Evolutionary conservation across 257 asterid species (phyloP), one percentile per base, ranked within the genome.

Genomic region (Petunia axillaris): DNA sequence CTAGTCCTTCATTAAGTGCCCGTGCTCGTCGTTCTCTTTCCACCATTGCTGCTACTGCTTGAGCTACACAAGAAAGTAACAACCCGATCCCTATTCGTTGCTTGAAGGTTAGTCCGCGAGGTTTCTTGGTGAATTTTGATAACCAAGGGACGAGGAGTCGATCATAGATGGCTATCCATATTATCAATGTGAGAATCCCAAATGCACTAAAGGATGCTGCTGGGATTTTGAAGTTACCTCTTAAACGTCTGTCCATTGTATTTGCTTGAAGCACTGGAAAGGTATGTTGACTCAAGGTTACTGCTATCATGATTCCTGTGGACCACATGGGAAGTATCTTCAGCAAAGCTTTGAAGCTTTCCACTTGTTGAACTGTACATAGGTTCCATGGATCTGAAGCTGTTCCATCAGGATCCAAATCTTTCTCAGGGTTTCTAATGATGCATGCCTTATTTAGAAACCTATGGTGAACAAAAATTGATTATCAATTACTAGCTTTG

Each of bases 291-390:
- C 86, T 91, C 8, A 90, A 82, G 63, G 87, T 87, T 1, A 90
- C 87, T 13, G 86, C 87, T 39, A 90, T 89, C 73, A 89, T 85
- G 76, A 93, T 88, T 71, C 94, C 82, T 35, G 96, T 84, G 13
- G 98, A 91, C 98, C 98, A 93, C 2, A 90, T 86, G 13, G 98
- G 98, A 2, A 93, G 76, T 52, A 93, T 80, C 67, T 85, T 76
- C 78, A 91, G 84, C 0, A 93, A 85, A 0, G 93, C 36, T 87
- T 93, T 93, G 15, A 93, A 87, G 58, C 87, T 88, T 85, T 93
- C 91, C 5, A 93, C 98, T 80, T 90, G 96, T 60, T 84, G 50
- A 35, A 90, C 87, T 66, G 88, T 91, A 87, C 97, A 91, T 6
- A 89, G 52, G 0, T 44, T 83, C 95, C 96, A 87, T 65, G 90